These are phyloP conservation scores for Panaeolus cyanescens DNA, from an alignment of 768 basidiomycete species.

Conservation along the genomic window DNA sequence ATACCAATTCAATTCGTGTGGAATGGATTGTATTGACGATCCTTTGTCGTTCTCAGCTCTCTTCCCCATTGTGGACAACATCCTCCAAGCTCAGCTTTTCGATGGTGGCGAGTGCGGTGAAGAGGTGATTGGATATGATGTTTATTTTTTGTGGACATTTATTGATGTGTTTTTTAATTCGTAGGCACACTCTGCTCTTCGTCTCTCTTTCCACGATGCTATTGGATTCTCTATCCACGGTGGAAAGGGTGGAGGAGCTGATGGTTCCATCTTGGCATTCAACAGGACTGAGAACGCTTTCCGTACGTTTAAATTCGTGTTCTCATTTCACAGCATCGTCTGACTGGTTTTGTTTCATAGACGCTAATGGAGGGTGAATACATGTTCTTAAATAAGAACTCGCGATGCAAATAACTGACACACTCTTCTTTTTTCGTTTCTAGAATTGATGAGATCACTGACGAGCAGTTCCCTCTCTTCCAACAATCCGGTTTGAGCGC, in stretches of 20 bases:
- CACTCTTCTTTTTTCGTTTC: slow-evolving; percentile 4
- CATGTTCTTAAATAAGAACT: background rate
- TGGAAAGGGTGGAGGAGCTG: slow-evolving; percentile 26
- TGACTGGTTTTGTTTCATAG: background rate
- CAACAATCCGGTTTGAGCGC: slow-evolving; percentile 27
- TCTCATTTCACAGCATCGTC: background rate
- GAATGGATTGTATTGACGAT: background rate
- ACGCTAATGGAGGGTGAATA: background rate
- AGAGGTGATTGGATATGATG: slow-evolving; percentile 25
- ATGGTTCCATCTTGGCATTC: slow-evolving; percentile 27
- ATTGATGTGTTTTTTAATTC: background rate
- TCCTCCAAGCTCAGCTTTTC: slow-evolving; percentile 32
- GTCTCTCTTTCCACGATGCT: slow-evolving; percentile 19
- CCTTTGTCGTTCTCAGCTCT: slow-evolving; percentile 1
- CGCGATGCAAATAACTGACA: background rate
- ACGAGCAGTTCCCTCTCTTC: slow-evolving; percentile 8
- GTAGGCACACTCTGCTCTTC: slow-evolving; percentile 18
- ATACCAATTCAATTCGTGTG: background rate
- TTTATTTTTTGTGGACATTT: no score
- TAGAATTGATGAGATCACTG: slow-evolving; percentile 8
- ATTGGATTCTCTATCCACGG: slow-evolving; percentile 21
- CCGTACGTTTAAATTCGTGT: slow-evolving; percentile 8
- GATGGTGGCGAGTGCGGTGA: slow-evolving; percentile 33
- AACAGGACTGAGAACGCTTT: slow-evolving; percentile 22
- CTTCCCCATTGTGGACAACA: slow-evolving; percentile 20